These are phyloP conservation scores for Dendrostoma leiphaemia DNA, from an alignment of 2,329 filamentous ascomycete species.

Conservation along the genomic window DNA sequence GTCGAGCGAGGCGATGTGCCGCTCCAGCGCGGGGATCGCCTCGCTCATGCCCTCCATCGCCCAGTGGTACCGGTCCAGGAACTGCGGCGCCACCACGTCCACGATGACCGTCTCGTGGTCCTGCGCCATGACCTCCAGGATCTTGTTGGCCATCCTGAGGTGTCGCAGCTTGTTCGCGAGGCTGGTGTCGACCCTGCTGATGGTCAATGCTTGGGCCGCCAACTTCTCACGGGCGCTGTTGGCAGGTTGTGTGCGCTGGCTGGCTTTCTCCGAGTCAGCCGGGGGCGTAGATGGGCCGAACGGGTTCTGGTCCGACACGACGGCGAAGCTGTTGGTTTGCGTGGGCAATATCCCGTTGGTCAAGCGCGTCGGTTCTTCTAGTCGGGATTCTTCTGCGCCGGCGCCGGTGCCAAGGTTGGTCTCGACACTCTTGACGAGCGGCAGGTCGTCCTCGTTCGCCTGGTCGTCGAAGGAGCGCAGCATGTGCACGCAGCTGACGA, in stretches of 20 bases:
- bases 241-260: background rate
- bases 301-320: constrained; percentile 1
- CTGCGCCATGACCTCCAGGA: constrained; percentile 21
- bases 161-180: constrained; percentile 25
- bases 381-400: background rate
- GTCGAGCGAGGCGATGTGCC: constrained; percentile 22
- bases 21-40: constrained; percentile 24
- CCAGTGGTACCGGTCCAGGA: constrained; percentile 13
- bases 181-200: constrained; percentile 24
- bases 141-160: constrained; percentile 20
- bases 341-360: background rate
- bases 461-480: constrained; percentile 25
- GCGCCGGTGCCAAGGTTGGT: constrained; percentile 16
- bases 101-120: constrained; percentile 13
- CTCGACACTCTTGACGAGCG: constrained; percentile 20
- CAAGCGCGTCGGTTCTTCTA: background rate
- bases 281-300: background rate
- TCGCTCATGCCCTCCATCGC: constrained; percentile 21
- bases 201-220: constrained; percentile 20
- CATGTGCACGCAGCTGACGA: constrained; percentile 22
- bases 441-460: constrained; percentile 18
- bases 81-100: constrained; percentile 3
- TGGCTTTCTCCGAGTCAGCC: background rate
- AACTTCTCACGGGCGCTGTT: constrained; percentile 12
- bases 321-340: background rate